Base-by-base conservation (phyloP, 2,329 filamentous ascomycete species). In the Ophiostoma triangulosporum region DNA sequence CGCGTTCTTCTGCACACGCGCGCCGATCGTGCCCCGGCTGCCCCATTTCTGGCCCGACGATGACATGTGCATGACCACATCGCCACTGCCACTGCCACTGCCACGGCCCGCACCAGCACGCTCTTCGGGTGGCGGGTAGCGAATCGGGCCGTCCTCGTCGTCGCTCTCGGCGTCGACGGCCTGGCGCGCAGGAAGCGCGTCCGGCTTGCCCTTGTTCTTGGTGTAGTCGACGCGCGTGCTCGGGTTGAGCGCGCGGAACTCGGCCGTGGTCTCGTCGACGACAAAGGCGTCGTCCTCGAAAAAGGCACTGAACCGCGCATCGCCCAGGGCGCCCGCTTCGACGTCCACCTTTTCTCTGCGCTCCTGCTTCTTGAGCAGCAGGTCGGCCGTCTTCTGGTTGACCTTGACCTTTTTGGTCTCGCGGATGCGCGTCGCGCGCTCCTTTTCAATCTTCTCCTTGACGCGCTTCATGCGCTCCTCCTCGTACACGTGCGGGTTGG, bases 391-490 rank as follows among this genome's bases (percentile, higher is more conserved):
- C 59, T 78, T 84, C 64, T 89, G 81, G 67, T 98, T 98, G 71
- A 98, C 89, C 75, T 96, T 97, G 73, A 94, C 85, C 75, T 95
- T 96, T 74, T 95, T 96, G 69, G 83, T 88, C 59, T 91, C 90
- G 61, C 93, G 81, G 63, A 98, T 97, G 60, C 93, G 80, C 66
- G 84, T 94, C 64, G 93, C 88, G n/a, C 93, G 82, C 69, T 97
- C 90, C 71, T 96, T 95, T 64, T 95, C 88, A 58, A 98, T 88
- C 76, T 91, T 95, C 65, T 95, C 88, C 68, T 91, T 88, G 61
- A 98, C 82, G 60, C 86, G 83, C 75, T 95, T 96, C 57, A 84
- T 83, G 54, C 89, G 80, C 67, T 97, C 88, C 63, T 97, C 88
- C 65, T 96, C 88, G 77, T 86, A 95, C 51, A 94, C 78, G 64